Evolutionary conservation across 768 basidiomycete species (phyloP), one percentile per base, ranked within the genome.

Genomic region (Macrolepiota dolichaula): DNA sequence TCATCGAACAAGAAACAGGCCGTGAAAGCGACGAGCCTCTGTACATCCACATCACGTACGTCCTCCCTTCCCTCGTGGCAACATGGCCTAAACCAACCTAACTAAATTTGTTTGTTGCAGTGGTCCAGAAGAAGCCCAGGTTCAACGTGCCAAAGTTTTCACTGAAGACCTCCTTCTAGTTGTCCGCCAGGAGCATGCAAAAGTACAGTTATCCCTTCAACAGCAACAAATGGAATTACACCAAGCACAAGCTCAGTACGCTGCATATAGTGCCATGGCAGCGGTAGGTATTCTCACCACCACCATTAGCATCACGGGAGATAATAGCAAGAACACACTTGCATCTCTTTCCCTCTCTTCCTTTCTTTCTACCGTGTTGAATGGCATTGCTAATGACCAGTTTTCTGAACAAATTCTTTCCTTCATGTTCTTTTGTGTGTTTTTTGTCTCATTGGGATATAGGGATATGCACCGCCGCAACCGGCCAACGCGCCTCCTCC

Each of bases 111-210:
- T 27, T 61, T 40, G 54, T 17, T 9, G 4, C 36, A 73, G 73
- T 17, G 93, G 92, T 1, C 94, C 94, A 22, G 92, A 93, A 49
- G 88, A 91, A 59, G 81, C 79, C 12, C 89, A 92, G 74, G 85
- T 94, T 0, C 85, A 85, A 29, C 86, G 88, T 42, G 93, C 93
- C 6, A 90, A 90, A 72, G 85, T 84, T 15, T 75, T 94, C 22
- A 91, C 92, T 1, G 89, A 92, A 66, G 93, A 96, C 68, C 80
- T 95, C 4, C 80, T 94, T 13, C 81, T 86, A 46, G 93, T 95
- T 19, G 90, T 96, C 13, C 82, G 82, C 19, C 77, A 82, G 57
- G 92, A 96, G 70, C 91, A 92, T 68, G 84, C 80, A 24, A 94
- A 96, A 72, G 88, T 91, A 51, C 81, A 83, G 64, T 65, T 75